Evolutionary conservation across 805 yeast genomes (phyloP), one percentile per base, ranked within the genome.

Genomic region (Starmera amethionina): DNA sequence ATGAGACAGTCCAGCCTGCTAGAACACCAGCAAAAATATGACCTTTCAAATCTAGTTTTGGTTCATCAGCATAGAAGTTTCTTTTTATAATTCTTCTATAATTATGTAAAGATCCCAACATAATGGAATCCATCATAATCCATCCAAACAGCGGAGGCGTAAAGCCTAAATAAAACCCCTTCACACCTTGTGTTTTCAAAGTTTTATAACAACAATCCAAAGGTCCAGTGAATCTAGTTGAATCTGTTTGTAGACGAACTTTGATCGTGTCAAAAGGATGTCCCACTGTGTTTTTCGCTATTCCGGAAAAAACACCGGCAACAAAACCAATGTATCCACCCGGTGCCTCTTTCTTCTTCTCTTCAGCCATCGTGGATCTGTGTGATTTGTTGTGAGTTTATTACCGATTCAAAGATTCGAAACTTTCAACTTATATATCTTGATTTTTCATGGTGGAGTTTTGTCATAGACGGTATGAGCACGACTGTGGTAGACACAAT

Each of bases 61-160:
- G 62, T 40, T 75, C 70, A n/a, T 79, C 69, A 12, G 65, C 55
- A 50, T 79, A 88, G 13, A 84, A 59, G 46, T 73, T 68, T 16
- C 78, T 81, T 52, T 80, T 80, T 45, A 85, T 65, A 14, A 79
- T 60, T 45, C 84, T 63, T 48, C 89, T 65, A 59, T 88, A 88
- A 43, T 82, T 74, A 50, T 85, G 93, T 41, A 87, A 64, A 6
- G 93, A 81, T 1, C 96, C 96, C 46, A 88, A 67, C 86, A 88
- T 83, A 38, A 86, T 86, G 4, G 89, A 78, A 56, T 88, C 97
- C 96, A 88, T 88, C 46, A 83, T 60, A 49, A 88, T 86, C 96
- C 96, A 88, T 1, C 96, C 97, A 16, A 85, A 76, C 47, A 88
- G 67, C 1, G 96, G 96, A 5, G 97, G 96, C 0, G 95, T 85